Base-by-base conservation (phyloP, 257 asterid genomes). In the Fraxinus excelsior region DNA sequence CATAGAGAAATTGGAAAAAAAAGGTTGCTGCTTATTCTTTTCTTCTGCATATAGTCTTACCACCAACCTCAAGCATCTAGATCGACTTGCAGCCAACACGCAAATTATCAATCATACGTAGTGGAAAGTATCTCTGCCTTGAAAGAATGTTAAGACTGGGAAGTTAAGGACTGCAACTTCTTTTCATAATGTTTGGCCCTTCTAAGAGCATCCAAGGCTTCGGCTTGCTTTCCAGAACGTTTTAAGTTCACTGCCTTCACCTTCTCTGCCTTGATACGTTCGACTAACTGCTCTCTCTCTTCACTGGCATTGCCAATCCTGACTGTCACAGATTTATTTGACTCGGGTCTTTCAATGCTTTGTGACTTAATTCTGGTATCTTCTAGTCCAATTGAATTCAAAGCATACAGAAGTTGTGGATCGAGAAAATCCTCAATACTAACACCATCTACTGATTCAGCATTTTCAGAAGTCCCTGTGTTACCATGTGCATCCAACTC, bases 141-240 rank as follows among this genome's bases (percentile, higher is more conserved):
- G 26, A 8, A 68, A 65, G 51, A 28, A 14, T 11, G 3, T 49
- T 76, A 32, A 46, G 14, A 80, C 44, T 81, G 77, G 64, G 89
- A 70, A 76, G 85, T 70, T 79, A 88, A 68, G 37, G 96, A 85
- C 82, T 86, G 90, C 85, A 95, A 84, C 88, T 93, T 93, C 91
- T 89, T 95, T 71, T 95, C 96, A 65, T 85, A 85, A 75, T 86
- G 85, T 84, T 90, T 95, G 72, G 99, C 96, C 35, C 87, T 83
- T 31, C 96, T 78, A 37, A 95, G 83, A 76, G 97, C 93, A 74
- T 86, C 96, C 88, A 93, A 72, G 34, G 98, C 99, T 88, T 93
- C 98, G 3, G 87, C 87, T 83, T 88, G 97, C 90, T 93, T 90
- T 73, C 99, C 99, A 4, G 91, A 80, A 70, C 96, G 94, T 84